Evolutionary conservation across 140 eudicot genomes (phyloP), one percentile per base, ranked within the genome.

Genomic region (Cichorium intybus): DNA sequence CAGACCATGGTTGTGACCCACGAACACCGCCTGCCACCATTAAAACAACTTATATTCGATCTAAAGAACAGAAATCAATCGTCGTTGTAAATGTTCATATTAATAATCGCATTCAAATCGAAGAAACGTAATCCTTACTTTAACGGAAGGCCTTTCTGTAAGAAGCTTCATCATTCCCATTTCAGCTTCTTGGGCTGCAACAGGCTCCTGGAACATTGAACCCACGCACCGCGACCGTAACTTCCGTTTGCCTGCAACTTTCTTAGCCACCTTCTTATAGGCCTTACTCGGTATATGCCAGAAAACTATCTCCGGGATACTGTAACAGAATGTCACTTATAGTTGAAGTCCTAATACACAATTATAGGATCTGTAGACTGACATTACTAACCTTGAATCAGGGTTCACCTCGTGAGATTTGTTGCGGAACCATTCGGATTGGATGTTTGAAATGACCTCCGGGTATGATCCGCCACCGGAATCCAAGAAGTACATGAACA

Each of bases 381-480:
- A 23, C 14, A 8, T 51, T 16, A 22, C 59, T 41, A 75, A 86
- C 97, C 97, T 94, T 62, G 85, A 79, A 55, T 89, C 66, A 41
- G 95, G 95, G 73, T 94, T 94, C 61, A 94, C 18, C 68, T 89
- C 84, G 56, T 76, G 73, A 66, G 95, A 86, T 64, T 59, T 86
- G 60, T 61, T 37, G 47, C 21, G 59, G 52, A 94, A 86, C 99
- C 99, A 94, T 71, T 89, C 78, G 5, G 85, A 87, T 70, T 94
- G 99, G 28, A 83, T 78, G 43, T 70, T 70, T 23, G 99, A 94
- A 78, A 94, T 74, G 23, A 94, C 80, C 78, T 89, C 90, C 0
- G 99, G 99, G 64, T 94, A 94, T 31, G 99, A 84, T 22, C 99
- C 97, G 24, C 97, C 99, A 17, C 99, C 99, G 5, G 97, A 94